Base-by-base conservation (phyloP, 495 filamentous ascomycete genomes). In the Cercophora samala region DNA sequence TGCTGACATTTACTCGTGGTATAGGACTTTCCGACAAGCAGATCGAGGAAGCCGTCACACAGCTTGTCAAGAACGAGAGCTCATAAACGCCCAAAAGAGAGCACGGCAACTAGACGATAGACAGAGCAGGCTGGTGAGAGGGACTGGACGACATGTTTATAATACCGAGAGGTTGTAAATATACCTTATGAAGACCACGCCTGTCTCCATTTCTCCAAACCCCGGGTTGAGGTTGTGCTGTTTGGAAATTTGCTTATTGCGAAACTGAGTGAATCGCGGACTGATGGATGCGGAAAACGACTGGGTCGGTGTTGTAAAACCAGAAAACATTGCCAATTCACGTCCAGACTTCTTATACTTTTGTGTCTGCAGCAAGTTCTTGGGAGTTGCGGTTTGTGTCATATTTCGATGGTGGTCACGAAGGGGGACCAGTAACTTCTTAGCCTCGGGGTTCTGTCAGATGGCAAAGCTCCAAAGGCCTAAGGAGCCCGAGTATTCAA, bases 21-120 rank as follows among this genome's bases (percentile, higher is more conserved):
- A 56, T 72, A 96, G 93, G 93, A 60, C 83, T 99, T 68, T 87
- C 90, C 62, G 92, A 96, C 75, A 90, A 95, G 79, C 87, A 93
- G 80, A 97, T 99, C 72, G 96, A 98, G 82, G 90, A 92, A 60
- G 88, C 88, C 70, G 87, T 99, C 66, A 89, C 92, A 65, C 82
- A 84, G 64, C 81, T 99, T 68, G 94, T 97, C 60, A 93, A 93
- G 46, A 54, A 56, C 23, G 46, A 61, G 21, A 23, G 25, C 19
- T 37, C 60, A n/a, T 62, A 19, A 46, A 29, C 17, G 11, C 19
- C 52, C 1, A 37, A 18, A 24, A 25, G 2, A 60, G 58, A 29
- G 58, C 17, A 60, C 9, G 15, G 24, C 58, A 24, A 60, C 53
- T 21, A 56, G 53, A 60, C 58, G 24, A 21, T 22, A 9, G 37